Evolutionary conservation across 2,329 filamentous ascomycete species (phyloP).

Genomic region (Diaporthe eres): DNA sequence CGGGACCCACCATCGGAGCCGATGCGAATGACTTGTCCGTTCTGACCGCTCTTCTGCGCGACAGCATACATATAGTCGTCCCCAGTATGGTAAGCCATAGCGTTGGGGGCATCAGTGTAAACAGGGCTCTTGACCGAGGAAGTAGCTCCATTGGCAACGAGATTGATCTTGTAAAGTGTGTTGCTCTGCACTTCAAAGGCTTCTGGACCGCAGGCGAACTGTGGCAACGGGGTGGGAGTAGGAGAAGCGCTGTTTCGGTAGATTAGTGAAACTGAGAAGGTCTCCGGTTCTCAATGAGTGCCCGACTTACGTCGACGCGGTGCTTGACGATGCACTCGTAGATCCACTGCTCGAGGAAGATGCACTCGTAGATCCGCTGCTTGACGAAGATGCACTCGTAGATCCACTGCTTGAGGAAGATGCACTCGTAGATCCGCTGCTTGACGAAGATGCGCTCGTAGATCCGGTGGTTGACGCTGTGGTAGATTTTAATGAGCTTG

Average conservation of each 20-base stretch:
- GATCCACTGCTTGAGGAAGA: not conserved
- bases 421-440: not conserved
- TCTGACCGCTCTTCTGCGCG: not conserved
- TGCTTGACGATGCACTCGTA: not conserved
- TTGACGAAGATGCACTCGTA: not conserved
- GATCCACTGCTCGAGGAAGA: not conserved
- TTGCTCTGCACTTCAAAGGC: not conserved
- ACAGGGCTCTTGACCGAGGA: not conserved
- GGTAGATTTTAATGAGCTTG: constrained; percentile 3
- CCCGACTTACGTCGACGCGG: not conserved
- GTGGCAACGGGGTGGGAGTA: not conserved
- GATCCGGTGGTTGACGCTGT: not conserved
- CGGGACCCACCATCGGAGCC: not conserved
- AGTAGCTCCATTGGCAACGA: not conserved
- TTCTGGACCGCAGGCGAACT: not conserved
- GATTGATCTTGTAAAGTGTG: not conserved
- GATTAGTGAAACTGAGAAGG: not conserved
- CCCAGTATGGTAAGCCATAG: not conserved
- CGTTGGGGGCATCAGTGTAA: not conserved
- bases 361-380: not conserved
- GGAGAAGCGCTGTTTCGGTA: not conserved
- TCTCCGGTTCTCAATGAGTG: not conserved
- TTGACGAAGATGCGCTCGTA: no score
- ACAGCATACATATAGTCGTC: constrained; percentile 13
- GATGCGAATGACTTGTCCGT: constrained; percentile 7